phyloP scores from a whole-genome alignment of 2,329 filamentous ascomycete genomes.

The Aspergillus niger region DNA sequence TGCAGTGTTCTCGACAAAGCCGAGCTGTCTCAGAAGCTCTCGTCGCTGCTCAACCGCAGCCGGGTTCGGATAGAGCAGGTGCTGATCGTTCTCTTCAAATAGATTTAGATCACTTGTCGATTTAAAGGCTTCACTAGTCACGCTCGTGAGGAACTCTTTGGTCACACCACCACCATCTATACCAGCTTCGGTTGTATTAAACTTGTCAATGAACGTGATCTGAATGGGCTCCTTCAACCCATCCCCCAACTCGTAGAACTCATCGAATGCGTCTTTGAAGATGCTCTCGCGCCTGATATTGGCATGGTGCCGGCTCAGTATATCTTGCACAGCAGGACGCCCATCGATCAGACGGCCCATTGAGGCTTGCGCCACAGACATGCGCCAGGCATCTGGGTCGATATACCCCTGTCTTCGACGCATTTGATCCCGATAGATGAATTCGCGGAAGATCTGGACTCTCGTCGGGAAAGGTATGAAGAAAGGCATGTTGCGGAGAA shows the following conservation, averaged over 20 bases:
- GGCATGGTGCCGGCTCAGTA: conserved; percentile 67
- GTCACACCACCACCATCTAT: conserved; percentile 97
- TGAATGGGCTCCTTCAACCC: conserved; percentile 92
- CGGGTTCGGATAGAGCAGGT: conserved; percentile 87
- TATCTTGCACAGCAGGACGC: conserved; percentile 41
- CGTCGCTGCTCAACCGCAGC: conserved; percentile 69
- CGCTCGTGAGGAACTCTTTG: conserved; percentile 91
- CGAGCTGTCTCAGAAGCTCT: conserved; percentile 57
- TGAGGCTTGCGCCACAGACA: conserved; percentile 54
- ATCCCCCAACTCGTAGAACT: conserved; percentile 80
- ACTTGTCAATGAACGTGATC: conserved; percentile 93
- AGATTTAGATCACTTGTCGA: conserved; percentile 60
- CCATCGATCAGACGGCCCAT: conserved; percentile 45
- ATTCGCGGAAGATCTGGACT: conserved; percentile 90
- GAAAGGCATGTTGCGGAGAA: conserved; percentile 95
- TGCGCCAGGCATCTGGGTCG: conserved; percentile 75
- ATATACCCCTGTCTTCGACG: conserved; percentile 68
- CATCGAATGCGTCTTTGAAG: conserved; percentile 81
- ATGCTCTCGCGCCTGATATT: conserved; percentile 75
- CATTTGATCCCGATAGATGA: conserved; percentile 79
- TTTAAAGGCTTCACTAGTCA: conserved; percentile 81
- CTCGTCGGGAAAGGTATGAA: conserved; percentile 90
- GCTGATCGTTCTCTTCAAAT: conserved; percentile 82
- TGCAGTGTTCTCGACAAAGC: conserved; percentile 55
- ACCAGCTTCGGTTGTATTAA: conserved; percentile 81